phyloP scores from a whole-genome alignment of 768 basidiomycete species.

The Heimioporus sp. region DNA sequence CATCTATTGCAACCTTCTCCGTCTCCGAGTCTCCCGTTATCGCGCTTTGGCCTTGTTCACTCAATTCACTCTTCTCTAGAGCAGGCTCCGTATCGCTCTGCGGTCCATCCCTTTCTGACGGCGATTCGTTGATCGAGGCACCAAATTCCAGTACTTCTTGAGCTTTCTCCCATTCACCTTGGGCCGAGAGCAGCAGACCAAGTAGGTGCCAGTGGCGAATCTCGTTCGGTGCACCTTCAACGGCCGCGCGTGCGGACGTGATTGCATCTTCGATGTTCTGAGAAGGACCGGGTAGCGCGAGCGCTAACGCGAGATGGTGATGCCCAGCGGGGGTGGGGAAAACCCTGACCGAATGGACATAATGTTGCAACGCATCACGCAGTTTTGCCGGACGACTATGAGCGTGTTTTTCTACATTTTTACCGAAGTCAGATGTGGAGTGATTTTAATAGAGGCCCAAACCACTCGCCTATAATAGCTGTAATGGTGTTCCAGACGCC shows the following conservation, averaged over 20 bases:
- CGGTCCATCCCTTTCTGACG: conserved; percentile 33
- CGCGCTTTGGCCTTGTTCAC: not conserved
- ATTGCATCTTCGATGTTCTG: conserved; percentile 71
- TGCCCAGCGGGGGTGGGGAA: conserved; percentile 56
- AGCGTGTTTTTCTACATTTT: conserved; percentile 59
- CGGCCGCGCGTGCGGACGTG: conserved; percentile 62
- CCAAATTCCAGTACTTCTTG: conserved; percentile 77
- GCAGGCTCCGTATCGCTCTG: conserved; percentile 20
- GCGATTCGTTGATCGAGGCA: conserved; percentile 51
- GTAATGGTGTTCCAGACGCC: conserved; percentile 73
- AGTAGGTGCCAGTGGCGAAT: conserved; percentile 90
- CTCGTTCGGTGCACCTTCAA: conserved; percentile 63
- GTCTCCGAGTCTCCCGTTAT: conserved; percentile 9
- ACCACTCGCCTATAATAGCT: conserved; percentile 59
- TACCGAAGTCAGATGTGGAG: not conserved
- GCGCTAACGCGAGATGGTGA: conserved; percentile 80
- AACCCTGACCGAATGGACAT: conserved; percentile 46
- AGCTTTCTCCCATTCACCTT: conserved; percentile 79
- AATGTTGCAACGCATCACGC: conserved; percentile 49
- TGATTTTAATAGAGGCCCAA: not conserved
- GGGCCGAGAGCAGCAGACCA: conserved; percentile 74
- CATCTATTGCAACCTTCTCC: conserved; percentile 5
- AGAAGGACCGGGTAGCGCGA: conserved; percentile 58
- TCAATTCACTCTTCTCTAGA: conserved; percentile 11
- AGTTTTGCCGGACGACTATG: conserved; percentile 59